Percentiles rank a stretch among this genome's conserved stretches.
These are phyloP conservation scores for Jaenimonas drosophilae DNA, from an alignment of 208 protist species.

Conservation along the genomic window DNA sequence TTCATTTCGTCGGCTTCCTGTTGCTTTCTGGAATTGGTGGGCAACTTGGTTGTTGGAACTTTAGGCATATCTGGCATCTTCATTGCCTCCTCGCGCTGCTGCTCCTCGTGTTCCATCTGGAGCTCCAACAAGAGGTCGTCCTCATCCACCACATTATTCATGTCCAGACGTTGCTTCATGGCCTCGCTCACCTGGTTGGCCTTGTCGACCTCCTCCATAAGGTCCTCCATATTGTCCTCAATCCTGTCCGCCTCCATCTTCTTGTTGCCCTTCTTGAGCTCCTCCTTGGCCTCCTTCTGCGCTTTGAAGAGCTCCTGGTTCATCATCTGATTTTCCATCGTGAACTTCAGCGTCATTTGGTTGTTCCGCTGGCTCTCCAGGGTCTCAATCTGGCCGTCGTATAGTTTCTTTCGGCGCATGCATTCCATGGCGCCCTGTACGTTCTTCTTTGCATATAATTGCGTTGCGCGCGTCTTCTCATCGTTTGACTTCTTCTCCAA, in stretches of 20 bases:
- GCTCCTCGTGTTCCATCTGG: slow-evolving; percentile 48
- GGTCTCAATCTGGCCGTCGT: slow-evolving; percentile 71
- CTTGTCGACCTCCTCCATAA: slow-evolving; percentile 88
- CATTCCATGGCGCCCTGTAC: slow-evolving; percentile 71
- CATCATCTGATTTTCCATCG: slow-evolving; percentile 80
- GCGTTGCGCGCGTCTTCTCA: slow-evolving; percentile 77
- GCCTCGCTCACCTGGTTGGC: slow-evolving; percentile 80
- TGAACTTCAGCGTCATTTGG: slow-evolving; percentile 78
- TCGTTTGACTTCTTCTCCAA: slow-evolving; percentile 81
- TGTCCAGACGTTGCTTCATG: slow-evolving; percentile 67
- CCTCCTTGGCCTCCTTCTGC: slow-evolving; percentile 55
- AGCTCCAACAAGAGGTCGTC: slow-evolving; percentile 81
- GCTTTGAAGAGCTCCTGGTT: slow-evolving; percentile 79
- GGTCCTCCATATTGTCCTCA: slow-evolving; percentile 82
- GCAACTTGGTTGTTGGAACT: slow-evolving; percentile 10
- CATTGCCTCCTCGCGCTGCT: slow-evolving; percentile 12
- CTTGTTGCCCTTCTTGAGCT: slow-evolving; percentile 74
- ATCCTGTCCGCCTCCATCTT: slow-evolving; percentile 82
- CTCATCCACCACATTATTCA: slow-evolving; percentile 60
- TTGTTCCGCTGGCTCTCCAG: slow-evolving; percentile 66
- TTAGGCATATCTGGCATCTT: slow-evolving; percentile 26
- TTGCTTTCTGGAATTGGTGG: slow-evolving; percentile 21
- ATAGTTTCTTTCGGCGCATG: slow-evolving; percentile 90
- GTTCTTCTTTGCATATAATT: slow-evolving; percentile 81
- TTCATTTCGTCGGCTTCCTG: slow-evolving; percentile 71